Base-by-base conservation (phyloP, 2,329 filamentous ascomycete genomes). In the Colletotrichum falcatum region DNA sequence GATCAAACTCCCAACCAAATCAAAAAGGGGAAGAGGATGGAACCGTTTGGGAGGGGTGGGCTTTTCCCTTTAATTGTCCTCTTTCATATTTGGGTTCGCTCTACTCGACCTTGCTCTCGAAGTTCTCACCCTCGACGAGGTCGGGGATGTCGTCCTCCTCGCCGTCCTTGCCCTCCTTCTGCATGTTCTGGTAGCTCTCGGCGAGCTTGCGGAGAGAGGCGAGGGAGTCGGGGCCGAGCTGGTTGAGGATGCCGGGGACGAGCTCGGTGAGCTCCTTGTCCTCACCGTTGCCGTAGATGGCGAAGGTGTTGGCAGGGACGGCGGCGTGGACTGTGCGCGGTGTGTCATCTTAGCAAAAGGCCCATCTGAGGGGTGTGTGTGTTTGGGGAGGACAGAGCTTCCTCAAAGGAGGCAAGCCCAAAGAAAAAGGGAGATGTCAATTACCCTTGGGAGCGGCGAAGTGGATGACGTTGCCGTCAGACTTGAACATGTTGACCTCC, bases 401-500 rank as follows among this genome's bases (percentile, higher is more conserved):
- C 23, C 53, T 46, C 5, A n/a, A 11, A 28, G n/a, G n/a, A 48
- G 26, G n/a, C 33, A 44, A 46, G 33, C 23, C 8, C 33, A 46
- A n/a, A 26, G 18, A n/a, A 7, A 48, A 20, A 54, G 44, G 62
- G 65, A 33, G 69, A n/a, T n/a, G 68, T 58, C 37, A 87, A 87
- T 90, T 86, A 98, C 96, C 96, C 89, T 98, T 98, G 78, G 96
- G 96, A 80, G 94, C 94, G 79, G 94, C 92, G 83, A 99, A 99
- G 90, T 99, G 96, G 81, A 99, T 98, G 84, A 99, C 96, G 85
- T 99, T 99, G 84, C 96, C 96, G 83, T 99, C 96, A 82, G 93
- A 92, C 93, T 99, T 99, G 92, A 99, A 99, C 96, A 99, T 99
- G 92, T 99, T 99, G 84, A 99, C 96, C 89, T 99, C 96, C 91